phyloP scores from a whole-genome alignment of 148 eudicot species.

The Chenopodium album region DNA sequence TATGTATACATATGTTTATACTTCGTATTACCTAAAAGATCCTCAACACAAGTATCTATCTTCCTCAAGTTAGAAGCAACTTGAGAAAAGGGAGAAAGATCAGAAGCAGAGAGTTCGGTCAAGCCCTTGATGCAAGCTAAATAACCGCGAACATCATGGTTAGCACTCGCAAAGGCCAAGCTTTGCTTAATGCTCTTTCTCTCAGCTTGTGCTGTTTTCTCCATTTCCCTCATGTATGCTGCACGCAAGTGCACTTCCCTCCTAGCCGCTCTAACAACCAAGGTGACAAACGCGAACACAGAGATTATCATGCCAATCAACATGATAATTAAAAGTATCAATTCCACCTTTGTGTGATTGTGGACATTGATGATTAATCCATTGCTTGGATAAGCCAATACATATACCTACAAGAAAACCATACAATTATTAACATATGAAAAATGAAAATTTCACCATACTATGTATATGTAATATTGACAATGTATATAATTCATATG shows the following conservation, averaged over 20 bases:
- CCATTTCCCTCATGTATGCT: slow-evolving; percentile 57
- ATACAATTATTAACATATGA: background rate
- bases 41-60: slow-evolving; percentile 44
- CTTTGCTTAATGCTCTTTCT: slow-evolving; percentile 61
- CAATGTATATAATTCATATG: no score
- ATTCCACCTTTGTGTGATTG: slow-evolving; percentile 24
- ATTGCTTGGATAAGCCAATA: slow-evolving; percentile 37
- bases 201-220: slow-evolving; percentile 66
- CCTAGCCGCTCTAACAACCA: slow-evolving; percentile 32
- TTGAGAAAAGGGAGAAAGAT: slow-evolving; percentile 44
- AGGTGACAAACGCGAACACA: slow-evolving; percentile 25
- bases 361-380: slow-evolving; percentile 27
- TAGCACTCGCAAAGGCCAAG: slow-evolving; percentile 61
- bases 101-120: slow-evolving; percentile 33
- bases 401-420: slow-evolving; percentile 42
- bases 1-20: background rate
- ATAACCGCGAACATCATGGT: slow-evolving; percentile 72
- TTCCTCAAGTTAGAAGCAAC: slow-evolving; percentile 44
- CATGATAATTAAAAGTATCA: slow-evolving; percentile 34
- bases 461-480: no score
- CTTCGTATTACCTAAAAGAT: slow-evolving; percentile 54
- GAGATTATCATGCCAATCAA: slow-evolving; percentile 23
- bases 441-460: background rate
- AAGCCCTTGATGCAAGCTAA: slow-evolving; percentile 61
- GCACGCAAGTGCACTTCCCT: slow-evolving; percentile 48